phyloP scores from a whole-genome alignment of 768 basidiomycete species.

The Leccinum truebloodii region DNA sequence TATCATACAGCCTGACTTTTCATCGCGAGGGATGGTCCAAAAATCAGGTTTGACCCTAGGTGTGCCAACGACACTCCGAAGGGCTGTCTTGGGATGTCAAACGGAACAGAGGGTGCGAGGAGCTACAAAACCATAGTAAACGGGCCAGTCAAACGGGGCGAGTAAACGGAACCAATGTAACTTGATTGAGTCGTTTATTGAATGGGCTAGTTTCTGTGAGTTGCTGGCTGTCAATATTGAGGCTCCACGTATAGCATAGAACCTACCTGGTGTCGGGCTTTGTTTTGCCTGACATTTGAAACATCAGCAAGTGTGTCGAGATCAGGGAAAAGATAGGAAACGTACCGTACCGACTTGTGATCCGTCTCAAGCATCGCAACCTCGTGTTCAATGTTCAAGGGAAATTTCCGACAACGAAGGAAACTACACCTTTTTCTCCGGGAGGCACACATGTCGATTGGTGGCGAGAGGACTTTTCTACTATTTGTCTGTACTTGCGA shows the following conservation, averaged over 20 bases:
- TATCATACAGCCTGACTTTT: slow-evolving; percentile 92
- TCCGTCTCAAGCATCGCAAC: slow-evolving; percentile 80
- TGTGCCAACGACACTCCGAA: slow-evolving; percentile 67
- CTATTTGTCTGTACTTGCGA: no score
- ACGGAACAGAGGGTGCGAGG: slow-evolving; percentile 62
- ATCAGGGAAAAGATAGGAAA: slow-evolving; percentile 8
- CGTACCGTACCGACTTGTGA: slow-evolving; percentile 89
- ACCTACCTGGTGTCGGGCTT: slow-evolving; percentile 69
- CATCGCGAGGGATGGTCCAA: slow-evolving; percentile 75
- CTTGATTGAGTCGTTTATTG: slow-evolving; percentile 51
- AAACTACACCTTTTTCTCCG: slow-evolving; percentile 40
- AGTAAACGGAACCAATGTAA: slow-evolving; percentile 41
- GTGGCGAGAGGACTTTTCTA: no score
- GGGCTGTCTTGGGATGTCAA: slow-evolving; percentile 53
- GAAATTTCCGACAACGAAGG: slow-evolving; percentile 70
- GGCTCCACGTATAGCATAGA: slow-evolving; percentile 67
- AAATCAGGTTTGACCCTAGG: slow-evolving; percentile 88
- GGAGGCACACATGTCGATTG: no score
- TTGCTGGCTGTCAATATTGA: slow-evolving; percentile 70
- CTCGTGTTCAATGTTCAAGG: slow-evolving; percentile 54
- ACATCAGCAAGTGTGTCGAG: slow-evolving; percentile 8
- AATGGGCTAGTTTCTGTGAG: slow-evolving; percentile 54
- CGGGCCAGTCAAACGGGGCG: no score
- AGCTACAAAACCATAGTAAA: slow-evolving; percentile 43
- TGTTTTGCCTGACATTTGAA: slow-evolving; percentile 51